A percentile compares a stretch with the other conserved stretches of the same genome.
Conservation (phyloP, 345 rosid genomes). For the Hibiscus trionum region DNA sequence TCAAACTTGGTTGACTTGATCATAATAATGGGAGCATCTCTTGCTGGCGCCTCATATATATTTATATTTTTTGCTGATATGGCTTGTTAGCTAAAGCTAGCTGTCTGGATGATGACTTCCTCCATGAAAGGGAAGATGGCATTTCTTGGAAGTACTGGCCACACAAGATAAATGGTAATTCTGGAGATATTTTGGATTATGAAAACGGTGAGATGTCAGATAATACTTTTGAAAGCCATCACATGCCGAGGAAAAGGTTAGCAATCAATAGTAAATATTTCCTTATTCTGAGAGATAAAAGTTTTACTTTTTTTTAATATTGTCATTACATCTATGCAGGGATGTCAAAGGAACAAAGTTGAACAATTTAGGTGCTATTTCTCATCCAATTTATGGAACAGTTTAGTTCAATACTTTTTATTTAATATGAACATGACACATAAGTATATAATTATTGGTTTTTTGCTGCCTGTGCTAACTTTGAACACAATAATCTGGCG, state of each 20-base stretch:
- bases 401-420: not conserved
- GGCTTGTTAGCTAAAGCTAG: slow-evolving; percentile 24
- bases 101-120: slow-evolving; percentile 26
- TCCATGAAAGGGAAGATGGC: slow-evolving; percentile 25
- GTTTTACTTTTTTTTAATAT: not conserved
- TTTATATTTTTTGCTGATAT: not conserved
- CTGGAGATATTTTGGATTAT: slow-evolving; percentile 26
- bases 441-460: not conserved
- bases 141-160: slow-evolving; percentile 34
- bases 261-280: slow-evolving; percentile 11
- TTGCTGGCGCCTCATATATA: not conserved
- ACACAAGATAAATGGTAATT: slow-evolving; percentile 20
- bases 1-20: too few relatives aligned
- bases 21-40: too few relatives aligned
- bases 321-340: slow-evolving; percentile 31
- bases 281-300: slow-evolving; percentile 6
- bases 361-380: slow-evolving; percentile 39
- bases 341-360: slow-evolving; percentile 29
- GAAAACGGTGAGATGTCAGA: slow-evolving; percentile 25
- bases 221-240: slow-evolving; percentile 30
- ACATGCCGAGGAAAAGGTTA: slow-evolving; percentile 44
- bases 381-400: not conserved
- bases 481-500: not conserved
- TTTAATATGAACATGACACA: not conserved
- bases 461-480: too few relatives aligned